These are phyloP conservation scores for Cladorrhinum sp. DNA, from an alignment of 2,329 filamentous ascomycete species.

Conservation along the genomic window DNA sequence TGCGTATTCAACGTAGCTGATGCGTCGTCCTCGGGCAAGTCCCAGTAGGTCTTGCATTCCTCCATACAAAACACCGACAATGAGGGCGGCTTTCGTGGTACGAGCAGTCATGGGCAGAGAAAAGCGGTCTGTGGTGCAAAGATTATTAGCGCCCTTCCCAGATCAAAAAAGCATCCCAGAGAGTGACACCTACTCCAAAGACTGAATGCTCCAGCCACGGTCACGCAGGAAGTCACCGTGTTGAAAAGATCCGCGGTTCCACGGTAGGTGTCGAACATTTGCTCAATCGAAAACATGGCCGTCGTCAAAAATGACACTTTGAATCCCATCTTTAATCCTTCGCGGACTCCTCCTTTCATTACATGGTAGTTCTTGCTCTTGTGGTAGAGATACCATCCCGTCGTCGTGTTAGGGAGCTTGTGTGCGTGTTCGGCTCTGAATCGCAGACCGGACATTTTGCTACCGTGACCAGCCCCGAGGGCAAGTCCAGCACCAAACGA, in stretches of 20 bases:
- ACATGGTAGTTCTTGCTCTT: constrained; percentile 95
- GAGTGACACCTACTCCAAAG: constrained; percentile 61
- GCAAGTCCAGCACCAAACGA: constrained; percentile 67
- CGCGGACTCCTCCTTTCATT: constrained; percentile 71
- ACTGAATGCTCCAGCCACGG: constrained; percentile 83
- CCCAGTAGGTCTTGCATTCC: constrained; percentile 74
- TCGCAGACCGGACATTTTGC: constrained; percentile 69
- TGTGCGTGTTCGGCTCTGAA: constrained; percentile 97
- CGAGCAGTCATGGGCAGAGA: constrained; percentile 72
- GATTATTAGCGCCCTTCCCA: constrained; percentile 6
- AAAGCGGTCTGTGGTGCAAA: constrained; percentile 62
- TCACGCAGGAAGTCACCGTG: constrained; percentile 77
- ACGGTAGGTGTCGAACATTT: constrained; percentile 74
- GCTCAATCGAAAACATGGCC: constrained; percentile 78
- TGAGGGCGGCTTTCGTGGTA: constrained; percentile 75
- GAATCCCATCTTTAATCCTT: constrained; percentile 72
- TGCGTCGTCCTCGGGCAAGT: constrained; percentile 65
- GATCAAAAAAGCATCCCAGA: neutral
- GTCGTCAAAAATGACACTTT: constrained; percentile 70
- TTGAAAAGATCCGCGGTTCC: constrained; percentile 72
- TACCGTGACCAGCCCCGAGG: constrained; percentile 70
- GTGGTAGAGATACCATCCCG: constrained; percentile 98
- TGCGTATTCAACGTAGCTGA: constrained; percentile 71
- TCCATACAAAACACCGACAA: constrained; percentile 77
- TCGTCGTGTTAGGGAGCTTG: constrained; percentile 76